Conservation (phyloP, 2,329 filamentous ascomycete species). For the Penicillium sp. region DNA sequence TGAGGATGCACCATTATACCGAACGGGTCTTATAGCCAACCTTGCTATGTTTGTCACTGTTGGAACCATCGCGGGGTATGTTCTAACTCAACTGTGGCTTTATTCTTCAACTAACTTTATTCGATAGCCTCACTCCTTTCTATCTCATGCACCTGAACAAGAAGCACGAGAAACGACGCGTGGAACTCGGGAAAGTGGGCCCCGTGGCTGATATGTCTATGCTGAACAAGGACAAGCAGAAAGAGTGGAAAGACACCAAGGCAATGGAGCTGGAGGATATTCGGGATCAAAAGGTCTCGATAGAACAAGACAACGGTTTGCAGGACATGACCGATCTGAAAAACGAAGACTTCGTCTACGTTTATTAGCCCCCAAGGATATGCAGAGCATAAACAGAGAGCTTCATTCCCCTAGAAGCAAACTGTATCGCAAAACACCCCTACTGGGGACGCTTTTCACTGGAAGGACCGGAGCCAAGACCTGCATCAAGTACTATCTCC, state of each 20-base stretch:
- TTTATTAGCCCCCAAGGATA: slow-evolving; percentile 1
- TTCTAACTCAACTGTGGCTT: not conserved
- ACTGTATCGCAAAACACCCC: too few relatives aligned
- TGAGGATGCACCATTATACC: slow-evolving; percentile 34
- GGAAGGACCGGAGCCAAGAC: too few relatives aligned
- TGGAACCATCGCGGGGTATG: slow-evolving; percentile 25
- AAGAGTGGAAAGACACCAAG: slow-evolving; percentile 9
- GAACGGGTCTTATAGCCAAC: slow-evolving; percentile 33
- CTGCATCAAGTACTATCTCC: too few relatives aligned
- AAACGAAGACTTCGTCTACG: slow-evolving; percentile 15
- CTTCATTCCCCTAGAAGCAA: too few relatives aligned
- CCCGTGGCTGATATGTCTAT: slow-evolving; percentile 34
- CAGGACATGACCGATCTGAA: slow-evolving; percentile 10
- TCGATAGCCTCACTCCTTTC: slow-evolving; percentile 25
- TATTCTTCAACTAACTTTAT: not conserved
- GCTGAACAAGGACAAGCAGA: slow-evolving; percentile 23
- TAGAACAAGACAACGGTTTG: slow-evolving; percentile 10
- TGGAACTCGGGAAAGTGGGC: slow-evolving; percentile 31
- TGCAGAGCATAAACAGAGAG: not conserved
- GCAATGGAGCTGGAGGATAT: slow-evolving; percentile 11
- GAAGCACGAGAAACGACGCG: slow-evolving; percentile 29
- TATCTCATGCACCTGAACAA: slow-evolving; percentile 33
- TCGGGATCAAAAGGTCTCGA: slow-evolving; percentile 3
- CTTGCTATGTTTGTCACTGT: slow-evolving; percentile 36
- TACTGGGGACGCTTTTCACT: too few relatives aligned